Percentiles rank a stretch among this genome's conserved stretches.
These are phyloP conservation scores for Hypoxylon sp. DNA, from an alignment of 2,329 filamentous ascomycete genomes.

Conservation along the genomic window DNA sequence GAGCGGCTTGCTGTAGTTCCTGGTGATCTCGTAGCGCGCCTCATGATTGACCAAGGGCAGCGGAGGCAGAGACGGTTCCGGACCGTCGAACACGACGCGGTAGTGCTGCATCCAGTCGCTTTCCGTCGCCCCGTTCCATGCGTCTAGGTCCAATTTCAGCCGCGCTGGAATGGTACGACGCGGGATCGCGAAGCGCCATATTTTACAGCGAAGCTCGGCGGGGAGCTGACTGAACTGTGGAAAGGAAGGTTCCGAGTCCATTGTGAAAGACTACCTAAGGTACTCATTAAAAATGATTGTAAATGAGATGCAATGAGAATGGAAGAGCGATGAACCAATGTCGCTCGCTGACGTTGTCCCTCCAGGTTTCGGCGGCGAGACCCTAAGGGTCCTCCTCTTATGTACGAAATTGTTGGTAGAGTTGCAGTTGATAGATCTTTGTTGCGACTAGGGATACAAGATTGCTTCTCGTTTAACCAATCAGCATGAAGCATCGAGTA, in stretches of 20 bases:
- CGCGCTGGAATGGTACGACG: constrained; percentile 22
- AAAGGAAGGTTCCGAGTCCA: constrained; percentile 27
- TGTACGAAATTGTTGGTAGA: not conserved
- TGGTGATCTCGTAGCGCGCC: constrained; percentile 24
- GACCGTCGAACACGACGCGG: constrained; percentile 20
- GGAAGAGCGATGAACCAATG: not conserved
- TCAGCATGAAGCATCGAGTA: not conserved
- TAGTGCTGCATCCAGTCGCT: constrained; percentile 28
- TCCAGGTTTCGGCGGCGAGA: not conserved
- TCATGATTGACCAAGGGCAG: constrained; percentile 26
- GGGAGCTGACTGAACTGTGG: constrained; percentile 32
- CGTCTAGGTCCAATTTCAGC: constrained; percentile 30
- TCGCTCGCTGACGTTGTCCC: not conserved
- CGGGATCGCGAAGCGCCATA: constrained; percentile 29
- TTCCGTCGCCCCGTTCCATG: constrained; percentile 29
- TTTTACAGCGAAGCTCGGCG: constrained; percentile 30
- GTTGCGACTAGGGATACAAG: not conserved
- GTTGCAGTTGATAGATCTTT: not conserved
- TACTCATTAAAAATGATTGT: not conserved
- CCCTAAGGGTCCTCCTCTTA: constrained; percentile 1
- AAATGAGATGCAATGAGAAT: not conserved
- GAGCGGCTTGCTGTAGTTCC: constrained; percentile 18
- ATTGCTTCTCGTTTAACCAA: not conserved
- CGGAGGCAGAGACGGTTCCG: constrained; percentile 9
- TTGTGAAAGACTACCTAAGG: constrained; percentile 44